Evolutionary conservation across 2,329 filamentous ascomycete genomes (phyloP).

Genomic region (Emmonsiellopsis sp.): DNA sequence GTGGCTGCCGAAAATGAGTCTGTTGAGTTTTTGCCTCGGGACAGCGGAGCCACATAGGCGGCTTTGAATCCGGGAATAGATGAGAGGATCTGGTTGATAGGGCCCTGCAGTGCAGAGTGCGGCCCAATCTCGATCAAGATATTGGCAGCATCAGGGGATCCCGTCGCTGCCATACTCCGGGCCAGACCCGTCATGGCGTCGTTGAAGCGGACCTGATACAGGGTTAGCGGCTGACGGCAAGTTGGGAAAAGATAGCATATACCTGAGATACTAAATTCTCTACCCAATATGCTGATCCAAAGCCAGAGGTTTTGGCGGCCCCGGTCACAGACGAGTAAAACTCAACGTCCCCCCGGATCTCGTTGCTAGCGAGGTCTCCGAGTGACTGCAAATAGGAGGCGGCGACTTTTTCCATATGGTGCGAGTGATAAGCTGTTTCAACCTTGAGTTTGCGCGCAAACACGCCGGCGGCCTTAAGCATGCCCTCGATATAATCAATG

Average conservation of each 20-base stretch:
- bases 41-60: background rate
- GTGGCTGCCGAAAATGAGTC: background rate
- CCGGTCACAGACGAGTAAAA: constrained; percentile 1
- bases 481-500: constrained; percentile 17
- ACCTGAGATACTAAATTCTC: constrained; percentile 24
- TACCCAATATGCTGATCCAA: constrained; percentile 19
- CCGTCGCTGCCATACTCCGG: background rate
- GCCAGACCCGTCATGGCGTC: constrained; percentile 14
- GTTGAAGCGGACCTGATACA: constrained; percentile 22
- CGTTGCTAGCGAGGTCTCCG: background rate
- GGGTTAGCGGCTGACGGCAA: background rate
- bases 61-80: constrained; percentile 5
- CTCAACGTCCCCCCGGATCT: background rate
- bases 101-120: constrained; percentile 22
- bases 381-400: background rate
- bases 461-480: background rate
- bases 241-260: background rate
- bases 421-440: constrained; percentile 12
- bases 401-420: constrained; percentile 9
- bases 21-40: background rate
- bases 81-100: constrained; percentile 19
- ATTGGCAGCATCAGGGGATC: constrained; percentile 7
- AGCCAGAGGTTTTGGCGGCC: background rate
- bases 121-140: constrained; percentile 25
- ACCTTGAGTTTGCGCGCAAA: constrained; percentile 4